Percentiles rank a stretch among this genome's conserved stretches.
These are phyloP conservation scores for Cyclostephanos tholiformis DNA, from an alignment of 108 stramenopile genomes.

Conservation along the genomic window DNA sequence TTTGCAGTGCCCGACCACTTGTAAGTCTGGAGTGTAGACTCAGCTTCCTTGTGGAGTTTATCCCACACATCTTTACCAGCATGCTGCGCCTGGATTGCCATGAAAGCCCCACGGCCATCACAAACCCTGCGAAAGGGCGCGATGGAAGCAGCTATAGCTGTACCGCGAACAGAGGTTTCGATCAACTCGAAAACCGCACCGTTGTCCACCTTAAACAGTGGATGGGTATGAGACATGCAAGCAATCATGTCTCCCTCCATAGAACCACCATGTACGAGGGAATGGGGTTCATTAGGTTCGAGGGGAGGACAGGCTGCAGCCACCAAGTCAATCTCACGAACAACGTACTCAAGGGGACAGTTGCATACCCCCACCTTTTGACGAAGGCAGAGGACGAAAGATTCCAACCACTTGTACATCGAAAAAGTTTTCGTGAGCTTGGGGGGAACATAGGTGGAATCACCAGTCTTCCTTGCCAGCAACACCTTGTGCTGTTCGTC, in stretches of 20 bases:
- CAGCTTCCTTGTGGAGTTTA: not conserved
- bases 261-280: conserved; percentile 8
- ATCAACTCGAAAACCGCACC: conserved; percentile 12
- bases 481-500: not conserved
- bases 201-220: conserved; percentile 23
- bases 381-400: not conserved
- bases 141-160: conserved; percentile 15
- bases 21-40: conserved; percentile 11
- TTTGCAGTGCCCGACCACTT: conserved; percentile 25
- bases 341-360: not conserved
- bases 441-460: not conserved
- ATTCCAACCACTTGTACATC: too few species aligned
- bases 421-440: too few species aligned
- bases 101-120: conserved; percentile 40
- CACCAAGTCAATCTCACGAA: too few species aligned
- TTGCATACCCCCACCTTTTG: conserved; percentile 1
- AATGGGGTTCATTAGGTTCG: too few species aligned
- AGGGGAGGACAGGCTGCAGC: too few species aligned
- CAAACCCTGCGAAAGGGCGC: not conserved
- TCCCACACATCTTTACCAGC: conserved; percentile 40
- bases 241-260: conserved; percentile 26
- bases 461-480: not conserved
- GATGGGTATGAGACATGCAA: conserved; percentile 15
- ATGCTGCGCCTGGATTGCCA: conserved; percentile 28
- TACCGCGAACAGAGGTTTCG: conserved; percentile 27